Base-by-base conservation (phyloP, 78 protist species). In the Diacronema lutheri region DNA sequence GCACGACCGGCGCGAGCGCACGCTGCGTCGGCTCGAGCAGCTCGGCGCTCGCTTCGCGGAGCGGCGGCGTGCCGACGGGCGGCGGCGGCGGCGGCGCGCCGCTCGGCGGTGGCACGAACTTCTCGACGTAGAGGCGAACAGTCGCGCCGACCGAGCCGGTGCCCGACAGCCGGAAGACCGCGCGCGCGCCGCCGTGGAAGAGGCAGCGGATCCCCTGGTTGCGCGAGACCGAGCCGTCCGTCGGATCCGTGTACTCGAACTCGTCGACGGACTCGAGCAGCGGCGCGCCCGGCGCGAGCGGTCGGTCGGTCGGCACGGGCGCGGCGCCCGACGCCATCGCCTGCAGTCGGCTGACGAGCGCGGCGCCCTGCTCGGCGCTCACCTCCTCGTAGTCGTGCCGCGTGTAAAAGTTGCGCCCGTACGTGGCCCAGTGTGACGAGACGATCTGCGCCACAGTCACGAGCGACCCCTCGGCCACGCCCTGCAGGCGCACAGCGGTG, bases 121-220 rank as follows among this genome's bases (percentile, higher is more conserved):
- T 23, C 77, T 97, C 99, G 68, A 95, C 37, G 82, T 97, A 97
- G 61, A 97, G 64, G 33, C 99, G 92, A 37, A 96, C 77, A 26
- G 99, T 97, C 5, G 99, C 99, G 56, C 99, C 99, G 20, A 82
- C 44, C 9, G 66, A 81, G 38, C 99, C 99, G 5, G 99, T 97
- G 66, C 99, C 99, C 44, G 88, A 60, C 35, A 95, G 93, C 44
- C 99, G 88, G n/a, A 92, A 88, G 68, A 97, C 91, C 61, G 96
- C 57, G 79, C 99, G 93, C 26, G 94, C 84, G 23, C 97, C 97
- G 81, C 93, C 97, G 10, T 35, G 41, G 83, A 94, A 95, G 57
- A 72, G 0, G 64, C 94, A 50, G 46, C 96, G 91, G 26, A 94
- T 31, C 41, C 98, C 98, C 35, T 86, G 90, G 40, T 85, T 37